These are phyloP conservation scores for Cladobotryum mycophilum DNA, from an alignment of 2,329 filamentous ascomycete species.

Conservation along the genomic window DNA sequence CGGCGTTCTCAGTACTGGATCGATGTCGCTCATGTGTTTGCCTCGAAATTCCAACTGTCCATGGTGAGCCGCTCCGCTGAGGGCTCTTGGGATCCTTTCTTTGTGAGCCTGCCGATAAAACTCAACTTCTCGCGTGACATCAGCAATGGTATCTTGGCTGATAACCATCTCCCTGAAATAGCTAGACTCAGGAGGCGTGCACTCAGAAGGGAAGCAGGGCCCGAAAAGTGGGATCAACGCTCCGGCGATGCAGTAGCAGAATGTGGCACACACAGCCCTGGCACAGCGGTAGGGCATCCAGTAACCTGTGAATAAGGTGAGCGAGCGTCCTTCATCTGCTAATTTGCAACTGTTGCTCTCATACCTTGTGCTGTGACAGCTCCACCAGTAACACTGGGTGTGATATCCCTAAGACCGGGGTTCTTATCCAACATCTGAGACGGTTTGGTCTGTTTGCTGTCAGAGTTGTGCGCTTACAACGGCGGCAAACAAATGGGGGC, in stretches of 20 bases:
- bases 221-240: conserved; percentile 90
- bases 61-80: background rate
- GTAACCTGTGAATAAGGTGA: conserved; percentile 60
- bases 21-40: background rate
- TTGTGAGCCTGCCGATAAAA: conserved; percentile 1
- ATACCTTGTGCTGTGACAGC: conserved; percentile 83
- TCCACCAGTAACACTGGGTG: conserved; percentile 90
- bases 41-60: background rate
- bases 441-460: conserved; percentile 64
- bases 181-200: conserved; percentile 57
- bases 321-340: conserved; percentile 10
- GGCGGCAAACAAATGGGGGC: conserved; percentile 15
- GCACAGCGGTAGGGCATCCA: conserved; percentile 93
- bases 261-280: conserved; percentile 79
- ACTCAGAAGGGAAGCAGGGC: conserved; percentile 67
- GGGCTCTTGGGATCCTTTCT: background rate
- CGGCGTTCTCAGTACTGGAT: background rate
- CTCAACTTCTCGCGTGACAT: conserved; percentile 33
- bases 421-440: conserved; percentile 77
- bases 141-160: conserved; percentile 45
- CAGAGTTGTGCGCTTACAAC: background rate
- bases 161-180: conserved; percentile 64
- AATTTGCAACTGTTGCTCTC: conserved; percentile 15
- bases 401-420: conserved; percentile 78
- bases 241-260: conserved; percentile 77